These are phyloP conservation scores for Heritiera fomes DNA, from an alignment of 345 rosid genomes.

Conservation along the genomic window DNA sequence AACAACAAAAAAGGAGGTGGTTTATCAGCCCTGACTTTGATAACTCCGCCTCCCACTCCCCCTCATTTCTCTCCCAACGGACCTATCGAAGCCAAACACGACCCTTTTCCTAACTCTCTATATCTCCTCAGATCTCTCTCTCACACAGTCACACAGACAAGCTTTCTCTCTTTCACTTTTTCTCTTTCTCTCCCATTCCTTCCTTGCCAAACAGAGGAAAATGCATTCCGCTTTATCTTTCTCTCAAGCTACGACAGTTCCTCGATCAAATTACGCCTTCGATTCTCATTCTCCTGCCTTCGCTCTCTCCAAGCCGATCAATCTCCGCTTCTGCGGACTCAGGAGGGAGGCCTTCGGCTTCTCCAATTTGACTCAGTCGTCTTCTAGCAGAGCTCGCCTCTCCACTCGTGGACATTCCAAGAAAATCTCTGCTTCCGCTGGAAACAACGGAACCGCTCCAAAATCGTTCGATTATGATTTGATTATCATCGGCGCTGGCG, in stretches of 20 bases:
- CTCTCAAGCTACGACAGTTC: conserved; percentile 41
- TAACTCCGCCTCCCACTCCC: conserved; percentile 50
- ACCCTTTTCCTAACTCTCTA: conserved; percentile 19
- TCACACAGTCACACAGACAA: conserved; percentile 41
- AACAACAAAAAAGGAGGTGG: conserved; percentile 30
- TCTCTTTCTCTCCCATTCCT: conserved; percentile 1
- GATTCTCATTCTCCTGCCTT: conserved; percentile 26
- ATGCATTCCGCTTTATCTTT: conserved; percentile 67
- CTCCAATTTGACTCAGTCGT: conserved; percentile 24
- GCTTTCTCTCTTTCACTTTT: background rate
- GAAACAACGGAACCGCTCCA: conserved; percentile 60
- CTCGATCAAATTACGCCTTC: conserved; percentile 36
- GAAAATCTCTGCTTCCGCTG: conserved; percentile 42
- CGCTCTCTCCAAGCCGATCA: conserved; percentile 42
- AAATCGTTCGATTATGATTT: conserved; percentile 88
- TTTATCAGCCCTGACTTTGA: conserved; percentile 56
- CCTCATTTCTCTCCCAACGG: conserved; percentile 34
- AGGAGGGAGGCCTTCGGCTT: conserved; percentile 60
- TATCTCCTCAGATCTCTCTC: conserved; percentile 21
- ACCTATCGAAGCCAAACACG: conserved; percentile 37
- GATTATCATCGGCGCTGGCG: conserved; percentile 97
- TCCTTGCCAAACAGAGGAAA: background rate
- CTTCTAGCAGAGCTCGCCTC: conserved; percentile 21
- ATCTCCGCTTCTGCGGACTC: conserved; percentile 83
- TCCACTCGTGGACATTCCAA: conserved; percentile 21